A percentile compares a stretch with the other conserved stretches of the same genome.
Conservation (phyloP, 805 yeast species). For the Saturnispora dispora region DNA sequence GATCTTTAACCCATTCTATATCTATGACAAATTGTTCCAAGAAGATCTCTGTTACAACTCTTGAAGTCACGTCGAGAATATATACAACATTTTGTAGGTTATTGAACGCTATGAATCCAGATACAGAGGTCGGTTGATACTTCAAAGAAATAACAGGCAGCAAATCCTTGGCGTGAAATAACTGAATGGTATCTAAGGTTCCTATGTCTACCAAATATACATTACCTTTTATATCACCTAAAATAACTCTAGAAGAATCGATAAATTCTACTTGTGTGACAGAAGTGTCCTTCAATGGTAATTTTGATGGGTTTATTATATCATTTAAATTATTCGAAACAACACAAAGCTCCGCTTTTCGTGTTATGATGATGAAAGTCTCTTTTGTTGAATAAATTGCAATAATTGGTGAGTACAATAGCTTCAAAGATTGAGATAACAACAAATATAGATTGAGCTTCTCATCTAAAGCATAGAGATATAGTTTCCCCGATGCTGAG, state of each 20-base stretch:
- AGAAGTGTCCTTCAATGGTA: slow-evolving; percentile 3
- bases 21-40: slow-evolving; percentile 1
- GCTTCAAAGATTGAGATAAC: background rate
- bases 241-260: slow-evolving; percentile 14
- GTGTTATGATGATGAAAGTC: slow-evolving; percentile 18
- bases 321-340: slow-evolving; percentile 20
- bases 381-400: slow-evolving; percentile 20
- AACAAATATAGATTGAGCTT: background rate
- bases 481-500: slow-evolving; percentile 39
- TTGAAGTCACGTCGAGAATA: slow-evolving; percentile 3
- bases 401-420: slow-evolving; percentile 15
- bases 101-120: slow-evolving; percentile 2
- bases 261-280: slow-evolving; percentile 16
- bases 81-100: background rate
- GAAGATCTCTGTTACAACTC: background rate
- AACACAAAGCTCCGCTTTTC: slow-evolving; percentile 16
- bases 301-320: slow-evolving; percentile 6
- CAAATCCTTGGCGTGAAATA: slow-evolving; percentile 6
- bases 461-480: slow-evolving; percentile 27
- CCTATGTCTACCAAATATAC: slow-evolving; percentile 6
- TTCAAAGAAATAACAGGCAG: slow-evolving; percentile 9
- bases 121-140: background rate
- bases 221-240: slow-evolving; percentile 21
- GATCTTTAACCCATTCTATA: slow-evolving; percentile 1
- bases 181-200: background rate